Base-by-base conservation (phyloP, 139 green algal genomes). In the Volvox reticuliferus region DNA sequence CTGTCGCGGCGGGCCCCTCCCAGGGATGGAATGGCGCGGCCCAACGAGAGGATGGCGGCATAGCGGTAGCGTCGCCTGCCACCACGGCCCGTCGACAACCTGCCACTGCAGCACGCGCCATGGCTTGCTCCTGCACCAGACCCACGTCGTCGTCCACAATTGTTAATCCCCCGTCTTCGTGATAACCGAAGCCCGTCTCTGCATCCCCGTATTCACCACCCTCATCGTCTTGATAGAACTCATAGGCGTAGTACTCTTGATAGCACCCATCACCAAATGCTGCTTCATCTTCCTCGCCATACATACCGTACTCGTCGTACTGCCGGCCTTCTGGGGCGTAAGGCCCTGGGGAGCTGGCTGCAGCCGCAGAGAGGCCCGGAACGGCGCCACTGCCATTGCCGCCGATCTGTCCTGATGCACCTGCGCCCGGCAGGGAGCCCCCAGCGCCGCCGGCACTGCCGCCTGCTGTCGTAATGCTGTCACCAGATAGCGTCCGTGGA, bases 61-160 rank as follows among this genome's bases (percentile, higher is more conserved):
- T 13, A 37, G 1, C 21, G 28, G 36, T 35, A 24, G 21, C 65
- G 65, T 73, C 65, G 24, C 65, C 78, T 37, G 14, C 82, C 0
- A 18, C 28, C 80, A n/a, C 65, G 21, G 50, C 13, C 21, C 55
- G 63, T 35, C 63, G 82, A 55, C 44, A 14, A 55, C 44, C 82
- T 35, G 81, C 82, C 33, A 35, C 67, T 24, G 21, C 86, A n/a
- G 55, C 32, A 5, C 71, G 69, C 24, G 9, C 76, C 86, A 35
- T 73, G 24, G 32, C 71, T 71, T 73, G 65, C 65, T 89, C 84
- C 84, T 69, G 28, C 69, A 26, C 26, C 71, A 90, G 50, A 12
- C 86, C 73, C 30, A 90, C 12, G 28, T 84, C 86, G 73, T 90
- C 86, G 33, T 90, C 86, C 14, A 89, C 68, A 17, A 89, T 65